Evolutionary conservation across 225 moss, liverwort and hornwort species (phyloP), one percentile per base, ranked within the genome.

Genomic region (Pleurozium schreberi): DNA sequence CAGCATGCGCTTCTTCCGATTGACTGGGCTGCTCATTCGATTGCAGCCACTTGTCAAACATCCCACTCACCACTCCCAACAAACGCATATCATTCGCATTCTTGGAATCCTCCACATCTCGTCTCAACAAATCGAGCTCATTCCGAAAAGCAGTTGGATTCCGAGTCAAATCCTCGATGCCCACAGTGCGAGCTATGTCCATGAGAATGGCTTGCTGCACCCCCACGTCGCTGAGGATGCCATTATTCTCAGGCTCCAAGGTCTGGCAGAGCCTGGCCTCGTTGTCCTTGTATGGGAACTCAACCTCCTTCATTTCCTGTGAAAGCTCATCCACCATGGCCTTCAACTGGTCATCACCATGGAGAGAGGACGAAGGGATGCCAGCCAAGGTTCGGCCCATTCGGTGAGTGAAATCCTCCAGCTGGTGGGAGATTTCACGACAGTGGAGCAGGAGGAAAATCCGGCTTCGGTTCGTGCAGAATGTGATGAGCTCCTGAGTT

Each of bases 361-460:
- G 95, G 77, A 99, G 93, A 60, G 96, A 92, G 61, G 95, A 95
- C 38, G 92, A 89, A 1, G 97, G 99, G 60, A 99, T 89, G 45
- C 85, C 88, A n/a, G 93, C 89, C 88, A 97, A 83, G 8, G 92
- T 93, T 80, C 89, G 90, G 74, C 99, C 99, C 89, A 99, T 95
- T 88, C 93, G 92, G 66, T 93, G 96, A 6, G 94, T 93, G 53
- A 94, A 89, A 79, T 85, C 92, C 89, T 95, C 95, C 30, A 99
- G 96, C 92, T 97, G 94, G 70, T 88, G 93, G 75, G 97, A 95
- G 47, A 99, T 96, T 76, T 92, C 91, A 67, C 97, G 94, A 82
- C 99, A 99, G 87, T 97, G 99, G 4, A 98, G 94, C 43, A 99
- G 96, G 86, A 99, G 90, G 88, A 95, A 97, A 58, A 96, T 97